Base-by-base conservation (phyloP, 176 grass and related monocot species). In the Eragrostis nindensis region DNA sequence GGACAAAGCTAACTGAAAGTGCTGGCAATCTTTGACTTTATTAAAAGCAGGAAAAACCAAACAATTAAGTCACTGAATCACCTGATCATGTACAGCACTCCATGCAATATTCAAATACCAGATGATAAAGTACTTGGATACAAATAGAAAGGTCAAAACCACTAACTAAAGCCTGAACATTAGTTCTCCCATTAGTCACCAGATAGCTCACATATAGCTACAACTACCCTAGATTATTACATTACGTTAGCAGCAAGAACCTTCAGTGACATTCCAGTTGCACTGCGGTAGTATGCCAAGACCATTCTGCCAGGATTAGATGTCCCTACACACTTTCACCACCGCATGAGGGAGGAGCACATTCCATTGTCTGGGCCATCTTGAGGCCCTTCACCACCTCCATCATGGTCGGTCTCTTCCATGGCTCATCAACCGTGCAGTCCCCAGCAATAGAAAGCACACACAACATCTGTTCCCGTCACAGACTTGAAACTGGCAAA, bases 341-440 rank as follows among this genome's bases (percentile, higher is more conserved):
- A 91, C 91, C 75, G 85, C 2, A 4, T 1, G 32, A 36, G 32
- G 32, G 66, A 73, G 72, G 86, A 11, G 78, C 78, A 18, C 72
- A 70, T 24, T 95, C 90, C 82, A 93, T 89, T 46, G 82, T 38
- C 64, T 87, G 79, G 15, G 80, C 78, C 86, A 73, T 88, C 78
- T 86, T 89, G 62, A 99, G 88, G 52, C 63, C 62, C 86, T 92
- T 99, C 49, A 99, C 86, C 47, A 99, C 96, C 43, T 99, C 96
- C 21, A 93, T 62, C 96, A 99, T 99, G 76, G 74, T 91, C 4
- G 96, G 96, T 56, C 96, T 85, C 76, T 83, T 95, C 90, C 90
- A 95, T 19, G 90, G 92, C 71, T 99, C 92, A 0, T 99, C 92
- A 0, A 85, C 76, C 0, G 96, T 95, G 87, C 90, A 99, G 36